phyloP scores from a whole-genome alignment of 345 rosid genomes.

The Euphorbia lathyris region DNA sequence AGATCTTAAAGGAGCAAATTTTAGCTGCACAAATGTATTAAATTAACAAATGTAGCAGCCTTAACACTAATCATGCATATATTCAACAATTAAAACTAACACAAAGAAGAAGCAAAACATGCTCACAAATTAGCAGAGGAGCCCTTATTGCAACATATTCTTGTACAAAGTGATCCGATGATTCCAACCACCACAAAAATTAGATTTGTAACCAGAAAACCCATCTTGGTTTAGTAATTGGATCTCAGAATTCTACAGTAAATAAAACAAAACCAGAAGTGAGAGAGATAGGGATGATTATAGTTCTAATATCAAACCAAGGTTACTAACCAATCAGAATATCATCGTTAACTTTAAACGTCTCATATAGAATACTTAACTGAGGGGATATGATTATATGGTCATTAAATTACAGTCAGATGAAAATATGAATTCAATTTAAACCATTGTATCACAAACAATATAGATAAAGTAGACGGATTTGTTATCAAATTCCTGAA shows the following conservation, averaged over 20 bases:
- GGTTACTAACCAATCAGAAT: no score
- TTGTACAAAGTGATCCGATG: constrained; percentile 67
- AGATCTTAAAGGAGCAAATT: neutral
- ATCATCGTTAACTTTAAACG: no score
- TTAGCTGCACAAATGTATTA: neutral
- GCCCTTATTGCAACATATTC: constrained; percentile 90
- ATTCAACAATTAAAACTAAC: neutral
- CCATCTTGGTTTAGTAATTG: constrained; percentile 43
- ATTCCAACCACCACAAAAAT: constrained; percentile 78
- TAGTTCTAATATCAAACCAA: neutral
- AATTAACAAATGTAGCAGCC: constrained; percentile 1
- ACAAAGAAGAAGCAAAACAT: neutral
- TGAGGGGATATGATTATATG: no score
- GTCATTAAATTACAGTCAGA: no score
- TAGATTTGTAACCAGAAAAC: constrained; percentile 78
- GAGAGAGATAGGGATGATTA: neutral
- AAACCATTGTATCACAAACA: no score
- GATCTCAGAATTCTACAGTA: constrained; percentile 11
- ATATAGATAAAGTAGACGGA: no score
- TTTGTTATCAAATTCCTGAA: no score
- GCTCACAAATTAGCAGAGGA: constrained; percentile 88
- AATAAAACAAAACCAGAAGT: neutral
- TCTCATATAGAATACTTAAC: no score
- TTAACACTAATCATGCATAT: neutral
- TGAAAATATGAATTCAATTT: no score